Conservation (phyloP, 768 basidiomycete species). For the Phallus indusiatus region DNA sequence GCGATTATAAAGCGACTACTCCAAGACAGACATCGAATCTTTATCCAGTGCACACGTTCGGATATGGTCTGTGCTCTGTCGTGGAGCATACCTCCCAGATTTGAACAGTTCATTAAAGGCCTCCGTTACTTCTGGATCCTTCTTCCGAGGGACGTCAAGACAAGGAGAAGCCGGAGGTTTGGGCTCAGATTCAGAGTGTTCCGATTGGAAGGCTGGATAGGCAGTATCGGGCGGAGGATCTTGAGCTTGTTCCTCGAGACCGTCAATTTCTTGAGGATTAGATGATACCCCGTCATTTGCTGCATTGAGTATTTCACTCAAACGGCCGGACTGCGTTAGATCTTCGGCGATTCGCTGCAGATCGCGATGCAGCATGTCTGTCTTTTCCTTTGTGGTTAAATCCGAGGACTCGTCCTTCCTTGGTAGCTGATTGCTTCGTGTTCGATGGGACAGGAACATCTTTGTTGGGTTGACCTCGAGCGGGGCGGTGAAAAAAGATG, state of each 20-base stretch:
- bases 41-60: not conserved
- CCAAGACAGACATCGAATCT: not conserved
- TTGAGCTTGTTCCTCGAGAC: not conserved
- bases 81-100: not conserved
- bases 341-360: not conserved
- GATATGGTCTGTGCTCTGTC: not conserved
- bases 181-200: not conserved
- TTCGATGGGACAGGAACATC: slow-evolving; percentile 1
- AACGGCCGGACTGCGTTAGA: not conserved
- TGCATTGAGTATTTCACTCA: not conserved
- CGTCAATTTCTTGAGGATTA: not conserved
- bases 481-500: slow-evolving; percentile 7
- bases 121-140: not conserved
- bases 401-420: not conserved
- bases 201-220: not conserved
- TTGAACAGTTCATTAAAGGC: not conserved
- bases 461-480: slow-evolving; percentile 1
- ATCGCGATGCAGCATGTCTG: not conserved
- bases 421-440: not conserved
- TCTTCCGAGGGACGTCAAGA: not conserved
- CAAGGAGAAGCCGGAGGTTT: not conserved
- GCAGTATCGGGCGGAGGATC: not conserved
- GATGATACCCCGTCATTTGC: not conserved
- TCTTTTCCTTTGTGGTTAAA: not conserved
- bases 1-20: not conserved